phyloP scores from a whole-genome alignment of 2,329 filamentous ascomycete genomes.

The Emergomyces pasteurianus region DNA sequence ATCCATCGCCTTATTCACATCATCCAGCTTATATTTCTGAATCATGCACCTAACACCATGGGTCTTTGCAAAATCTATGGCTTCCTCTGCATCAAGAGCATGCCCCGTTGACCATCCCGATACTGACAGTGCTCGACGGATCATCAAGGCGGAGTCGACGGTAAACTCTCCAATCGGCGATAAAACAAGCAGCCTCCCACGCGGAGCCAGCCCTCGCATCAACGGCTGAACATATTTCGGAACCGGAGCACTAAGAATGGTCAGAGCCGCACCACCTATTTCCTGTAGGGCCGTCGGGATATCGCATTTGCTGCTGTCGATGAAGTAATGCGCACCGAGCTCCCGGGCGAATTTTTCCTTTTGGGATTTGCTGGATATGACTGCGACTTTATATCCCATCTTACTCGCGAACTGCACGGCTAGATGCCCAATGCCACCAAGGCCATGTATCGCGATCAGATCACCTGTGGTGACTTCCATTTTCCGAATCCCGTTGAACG shows the following conservation, averaged over 20 bases:
- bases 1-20: slow-evolving; percentile 38
- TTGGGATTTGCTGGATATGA: slow-evolving; percentile 35
- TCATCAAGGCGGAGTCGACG: slow-evolving; percentile 11
- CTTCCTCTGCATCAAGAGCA: slow-evolving; percentile 41
- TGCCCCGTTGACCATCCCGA: slow-evolving; percentile 43
- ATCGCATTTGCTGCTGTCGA: slow-evolving; percentile 33
- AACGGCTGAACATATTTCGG: slow-evolving; percentile 22
- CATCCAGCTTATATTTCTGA: slow-evolving; percentile 41
- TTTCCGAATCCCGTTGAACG: slow-evolving; percentile 38
- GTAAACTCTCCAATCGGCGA: slow-evolving; percentile 16
- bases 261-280: slow-evolving; percentile 24
- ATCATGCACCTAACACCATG: slow-evolving; percentile 41
- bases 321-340: slow-evolving; percentile 46
- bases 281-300: slow-evolving; percentile 22
- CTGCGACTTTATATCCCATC: slow-evolving; percentile 42
- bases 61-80: slow-evolving; percentile 37
- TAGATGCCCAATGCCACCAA: slow-evolving; percentile 42
- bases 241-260: slow-evolving; percentile 28
- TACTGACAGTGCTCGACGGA: slow-evolving; percentile 36
- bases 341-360: slow-evolving; percentile 44
- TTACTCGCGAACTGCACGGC: slow-evolving; percentile 41
- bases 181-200: slow-evolving; percentile 26
- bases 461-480: slow-evolving; percentile 37
- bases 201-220: slow-evolving; percentile 22
- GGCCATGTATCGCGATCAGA: slow-evolving; percentile 39